Evolutionary conservation across 345 rosid species (phyloP).

Genomic region (Garcia nutans): DNA sequence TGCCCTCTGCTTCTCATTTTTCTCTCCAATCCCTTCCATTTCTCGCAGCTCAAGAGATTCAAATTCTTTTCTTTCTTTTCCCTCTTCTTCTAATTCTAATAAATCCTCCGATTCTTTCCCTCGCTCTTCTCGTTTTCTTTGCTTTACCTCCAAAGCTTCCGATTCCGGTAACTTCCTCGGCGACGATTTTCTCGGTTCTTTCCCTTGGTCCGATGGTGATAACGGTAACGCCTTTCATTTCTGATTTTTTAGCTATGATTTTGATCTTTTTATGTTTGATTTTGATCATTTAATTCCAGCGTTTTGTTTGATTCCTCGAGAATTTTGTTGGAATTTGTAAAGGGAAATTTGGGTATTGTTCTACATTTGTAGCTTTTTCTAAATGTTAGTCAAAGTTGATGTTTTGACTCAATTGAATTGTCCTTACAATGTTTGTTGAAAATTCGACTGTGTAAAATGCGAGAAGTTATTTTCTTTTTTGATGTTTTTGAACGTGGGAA

Average conservation of each 20-base stretch:
- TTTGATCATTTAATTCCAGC: not conserved
- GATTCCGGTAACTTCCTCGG: slow-evolving; percentile 50
- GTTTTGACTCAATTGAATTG: not conserved
- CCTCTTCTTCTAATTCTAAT: slow-evolving; percentile 13
- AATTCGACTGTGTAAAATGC: not conserved
- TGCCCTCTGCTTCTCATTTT: slow-evolving; percentile 7
- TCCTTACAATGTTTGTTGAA: not conserved
- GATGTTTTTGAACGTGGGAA: not conserved
- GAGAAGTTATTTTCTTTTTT: not conserved
- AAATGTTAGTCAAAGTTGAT: not conserved
- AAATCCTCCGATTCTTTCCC: slow-evolving; percentile 24
- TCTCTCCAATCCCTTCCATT: slow-evolving; percentile 26
- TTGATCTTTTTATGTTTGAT: not conserved
- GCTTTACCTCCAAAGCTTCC: slow-evolving; percentile 51
- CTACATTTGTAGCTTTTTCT: not conserved
- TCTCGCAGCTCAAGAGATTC: slow-evolving; percentile 31
- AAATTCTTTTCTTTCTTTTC: slow-evolving; percentile 16
- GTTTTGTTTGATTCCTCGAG: too few species aligned
- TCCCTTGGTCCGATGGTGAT: slow-evolving; percentile 66
- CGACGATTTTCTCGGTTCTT: slow-evolving; percentile 60
- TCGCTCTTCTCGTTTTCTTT: slow-evolving; percentile 42
- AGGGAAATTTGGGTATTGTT: not conserved
- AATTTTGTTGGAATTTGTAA: slow-evolving; percentile 2
- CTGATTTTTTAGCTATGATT: not conserved
- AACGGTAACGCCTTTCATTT: slow-evolving; percentile 38